Percentiles rank a stretch among this genome's conserved stretches.
Conservation (phyloP, 441 rosid genomes). For the Populus hybrid region DNA sequence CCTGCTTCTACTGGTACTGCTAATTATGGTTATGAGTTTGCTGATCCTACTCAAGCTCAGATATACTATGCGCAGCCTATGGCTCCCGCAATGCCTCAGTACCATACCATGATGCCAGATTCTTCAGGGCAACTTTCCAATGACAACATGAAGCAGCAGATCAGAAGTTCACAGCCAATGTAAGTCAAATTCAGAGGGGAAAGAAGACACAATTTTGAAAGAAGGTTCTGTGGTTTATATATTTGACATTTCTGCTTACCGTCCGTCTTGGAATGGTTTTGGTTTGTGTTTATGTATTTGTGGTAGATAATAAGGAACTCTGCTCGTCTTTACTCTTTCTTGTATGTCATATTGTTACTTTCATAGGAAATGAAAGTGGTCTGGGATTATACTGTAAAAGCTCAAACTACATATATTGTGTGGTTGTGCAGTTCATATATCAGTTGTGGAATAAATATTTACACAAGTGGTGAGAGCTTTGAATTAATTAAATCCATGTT, state of each 20-base stretch:
- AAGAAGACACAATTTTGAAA: slow-evolving; percentile 46
- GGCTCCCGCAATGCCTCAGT: slow-evolving; percentile 62
- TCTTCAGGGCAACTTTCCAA: slow-evolving; percentile 50
- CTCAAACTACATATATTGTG: too few species aligned
- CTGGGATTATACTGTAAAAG: too few species aligned
- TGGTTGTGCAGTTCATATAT: slow-evolving; percentile 35
- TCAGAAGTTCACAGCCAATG: slow-evolving; percentile 71
- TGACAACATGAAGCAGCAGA: slow-evolving; percentile 71
- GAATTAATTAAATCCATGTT: background rate
- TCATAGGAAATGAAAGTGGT: slow-evolving; percentile 37
- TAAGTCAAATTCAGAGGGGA: slow-evolving; percentile 27
- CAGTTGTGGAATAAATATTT: slow-evolving; percentile 32
- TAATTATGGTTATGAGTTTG: slow-evolving; percentile 62
- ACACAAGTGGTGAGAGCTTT: slow-evolving; percentile 15
- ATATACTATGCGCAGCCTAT: slow-evolving; percentile 73
- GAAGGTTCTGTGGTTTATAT: slow-evolving; percentile 53
- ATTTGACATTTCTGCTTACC: slow-evolving; percentile 34
- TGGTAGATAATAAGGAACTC: slow-evolving; percentile 51
- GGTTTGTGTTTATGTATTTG: slow-evolving; percentile 52
- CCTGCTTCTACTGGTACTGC: slow-evolving; percentile 48
- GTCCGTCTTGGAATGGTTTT: slow-evolving; percentile 40
- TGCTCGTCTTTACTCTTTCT: slow-evolving; percentile 20
- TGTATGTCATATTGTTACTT: slow-evolving; percentile 32
- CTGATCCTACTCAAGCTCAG: slow-evolving; percentile 63
- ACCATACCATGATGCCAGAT: slow-evolving; percentile 88